These are phyloP conservation scores for Rhodotorula sp. DNA, from an alignment of 1,284 basidiomycete genomes.

Conservation along the genomic window DNA sequence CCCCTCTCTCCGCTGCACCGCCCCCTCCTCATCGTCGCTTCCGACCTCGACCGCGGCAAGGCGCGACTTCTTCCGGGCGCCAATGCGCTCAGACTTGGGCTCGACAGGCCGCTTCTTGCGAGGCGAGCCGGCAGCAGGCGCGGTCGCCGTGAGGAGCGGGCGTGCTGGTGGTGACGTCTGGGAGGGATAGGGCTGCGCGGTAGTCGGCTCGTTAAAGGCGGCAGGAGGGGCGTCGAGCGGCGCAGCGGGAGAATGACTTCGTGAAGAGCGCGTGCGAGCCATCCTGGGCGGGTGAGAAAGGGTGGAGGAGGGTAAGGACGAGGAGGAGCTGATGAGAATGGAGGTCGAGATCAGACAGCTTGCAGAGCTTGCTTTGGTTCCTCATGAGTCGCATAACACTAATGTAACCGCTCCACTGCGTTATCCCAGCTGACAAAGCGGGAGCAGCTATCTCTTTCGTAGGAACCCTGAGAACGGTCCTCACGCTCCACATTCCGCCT, in stretches of 20 bases:
- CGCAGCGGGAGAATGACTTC: not conserved
- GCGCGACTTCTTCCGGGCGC: not conserved
- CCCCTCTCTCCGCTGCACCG: not conserved
- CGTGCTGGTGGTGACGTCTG: conserved; percentile 1
- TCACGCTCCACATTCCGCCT: too few species aligned
- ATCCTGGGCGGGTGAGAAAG: not conserved
- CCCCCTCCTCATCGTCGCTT: not conserved
- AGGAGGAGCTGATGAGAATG: not conserved
- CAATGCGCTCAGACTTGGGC: not conserved
- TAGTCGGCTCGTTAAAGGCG: not conserved
- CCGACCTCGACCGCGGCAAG: not conserved
- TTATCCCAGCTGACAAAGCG: too few species aligned
- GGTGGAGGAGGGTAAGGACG: too few species aligned
- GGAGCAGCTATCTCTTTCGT: too few species aligned
- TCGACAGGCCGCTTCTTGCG: conserved; percentile 9
- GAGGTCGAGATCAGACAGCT: not conserved
- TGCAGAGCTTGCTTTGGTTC: too few species aligned
- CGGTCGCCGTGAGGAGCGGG: not conserved
- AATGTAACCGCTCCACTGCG: too few species aligned
- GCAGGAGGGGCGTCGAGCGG: not conserved
- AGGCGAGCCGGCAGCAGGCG: not conserved
- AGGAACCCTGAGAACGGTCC: too few species aligned
- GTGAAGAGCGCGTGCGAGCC: not conserved
- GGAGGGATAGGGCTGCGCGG: not conserved
- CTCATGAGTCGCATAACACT: too few species aligned